Conservation (phyloP, 495 filamentous ascomycete species). For the Clohesyomyces aquaticus region DNA sequence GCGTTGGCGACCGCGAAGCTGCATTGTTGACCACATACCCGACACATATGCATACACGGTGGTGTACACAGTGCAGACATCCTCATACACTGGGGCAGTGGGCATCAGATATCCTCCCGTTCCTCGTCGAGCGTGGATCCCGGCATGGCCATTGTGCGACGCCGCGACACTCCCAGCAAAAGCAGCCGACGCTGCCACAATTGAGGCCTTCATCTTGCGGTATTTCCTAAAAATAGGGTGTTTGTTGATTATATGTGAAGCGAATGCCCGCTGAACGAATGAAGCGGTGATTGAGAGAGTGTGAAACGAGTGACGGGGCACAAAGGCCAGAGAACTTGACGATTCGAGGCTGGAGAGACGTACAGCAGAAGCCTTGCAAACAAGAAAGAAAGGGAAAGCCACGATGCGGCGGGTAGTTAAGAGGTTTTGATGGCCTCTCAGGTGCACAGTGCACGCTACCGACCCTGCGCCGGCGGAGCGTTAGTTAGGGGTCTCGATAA, state of each 20-base stretch:
- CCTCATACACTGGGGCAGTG: conserved; percentile 22
- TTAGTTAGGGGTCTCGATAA: conserved; percentile 26
- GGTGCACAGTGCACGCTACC: neutral
- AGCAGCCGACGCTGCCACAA: conserved; percentile 67
- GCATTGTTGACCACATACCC: conserved; percentile 39
- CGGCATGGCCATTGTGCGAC: conserved; percentile 64
- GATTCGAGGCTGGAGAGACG: conserved; percentile 27
- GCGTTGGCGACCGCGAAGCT: conserved; percentile 20
- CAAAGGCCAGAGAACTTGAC: conserved; percentile 34
- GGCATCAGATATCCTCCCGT: neutral
- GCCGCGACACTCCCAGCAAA: conserved; percentile 65
- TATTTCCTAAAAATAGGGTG: conserved; percentile 34
- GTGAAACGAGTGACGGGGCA: conserved; percentile 43
- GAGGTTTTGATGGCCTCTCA: conserved; percentile 33
- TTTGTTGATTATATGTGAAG: conserved; percentile 18
- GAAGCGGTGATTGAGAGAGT: conserved; percentile 79
- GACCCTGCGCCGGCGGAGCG: neutral
- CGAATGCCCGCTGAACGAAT: conserved; percentile 97
- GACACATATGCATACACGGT: conserved; percentile 47
- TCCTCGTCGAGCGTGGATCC: conserved; percentile 54
- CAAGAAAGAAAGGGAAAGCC: conserved; percentile 28
- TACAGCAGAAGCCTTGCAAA: conserved; percentile 32
- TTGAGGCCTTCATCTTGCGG: conserved; percentile 67
- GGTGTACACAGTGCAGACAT: conserved; percentile 70
- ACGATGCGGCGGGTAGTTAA: conserved; percentile 11